phyloP scores from a whole-genome alignment of 176 grass and related monocot genomes.

The maize (Zea mays) region DNA sequence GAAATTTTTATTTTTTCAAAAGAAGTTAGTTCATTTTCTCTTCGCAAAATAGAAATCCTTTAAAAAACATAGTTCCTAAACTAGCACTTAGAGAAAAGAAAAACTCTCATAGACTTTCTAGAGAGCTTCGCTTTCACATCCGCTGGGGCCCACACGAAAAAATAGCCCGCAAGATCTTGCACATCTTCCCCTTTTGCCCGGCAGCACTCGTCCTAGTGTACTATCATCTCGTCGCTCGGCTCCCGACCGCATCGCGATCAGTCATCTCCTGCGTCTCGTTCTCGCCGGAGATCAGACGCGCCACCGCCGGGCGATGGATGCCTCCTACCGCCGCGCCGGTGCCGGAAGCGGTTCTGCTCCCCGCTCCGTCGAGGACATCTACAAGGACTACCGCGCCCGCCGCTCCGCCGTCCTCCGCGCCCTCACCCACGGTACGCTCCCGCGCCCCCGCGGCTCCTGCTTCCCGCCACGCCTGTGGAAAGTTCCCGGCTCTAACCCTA shows the following conservation, averaged over 20 bases:
- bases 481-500: not conserved
- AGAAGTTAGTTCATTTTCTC: no score
- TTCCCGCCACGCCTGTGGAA: not conserved
- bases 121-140: no score
- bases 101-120: no score
- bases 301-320: conserved; percentile 43
- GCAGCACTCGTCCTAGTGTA: conserved; percentile 36
- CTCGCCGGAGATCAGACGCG: conserved; percentile 51
- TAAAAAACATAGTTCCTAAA: no score
- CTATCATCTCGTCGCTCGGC: conserved; percentile 11
- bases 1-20: no score
- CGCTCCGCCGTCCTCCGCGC: conserved; percentile 68
- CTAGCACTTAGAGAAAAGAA: no score
- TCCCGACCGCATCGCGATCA: conserved; percentile 54
- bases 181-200: conserved; percentile 31
- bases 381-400: conserved; percentile 61
- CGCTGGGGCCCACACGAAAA: not conserved
- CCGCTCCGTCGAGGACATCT: conserved; percentile 64
- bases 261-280: conserved; percentile 2
- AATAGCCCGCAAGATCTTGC: conserved; percentile 24
- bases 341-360: conserved; percentile 37
- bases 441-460: not conserved
- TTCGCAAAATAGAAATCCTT: no score
- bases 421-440: conserved; percentile 51
- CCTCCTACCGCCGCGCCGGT: conserved; percentile 39